These are phyloP conservation scores for Cladosporium austrohemisphaericum DNA, from an alignment of 2,329 filamentous ascomycete genomes.

Conservation along the genomic window DNA sequence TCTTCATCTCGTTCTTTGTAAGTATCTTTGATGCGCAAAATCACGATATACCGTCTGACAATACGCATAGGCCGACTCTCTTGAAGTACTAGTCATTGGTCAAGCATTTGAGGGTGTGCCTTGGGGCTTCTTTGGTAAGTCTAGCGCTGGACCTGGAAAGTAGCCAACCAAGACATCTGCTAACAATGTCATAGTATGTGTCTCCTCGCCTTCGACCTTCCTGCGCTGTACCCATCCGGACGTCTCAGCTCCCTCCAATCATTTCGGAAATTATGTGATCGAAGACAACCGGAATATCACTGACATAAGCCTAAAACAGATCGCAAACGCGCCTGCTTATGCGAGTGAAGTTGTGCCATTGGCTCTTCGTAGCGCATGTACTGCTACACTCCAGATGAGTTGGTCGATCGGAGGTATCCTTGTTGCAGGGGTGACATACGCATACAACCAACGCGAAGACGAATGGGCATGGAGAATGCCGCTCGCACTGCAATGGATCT, in stretches of 20 bases:
- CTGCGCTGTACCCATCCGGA: no score
- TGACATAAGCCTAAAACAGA: no score
- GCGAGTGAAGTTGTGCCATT: constrained; percentile 66
- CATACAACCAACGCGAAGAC: constrained; percentile 61
- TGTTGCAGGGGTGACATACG: constrained; percentile 68
- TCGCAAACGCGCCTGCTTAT: constrained; percentile 58
- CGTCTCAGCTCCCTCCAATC: no score
- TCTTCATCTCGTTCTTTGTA: constrained; percentile 55
- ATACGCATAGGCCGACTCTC: constrained; percentile 34
- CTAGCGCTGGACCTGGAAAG: no score
- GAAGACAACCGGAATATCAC: no score
- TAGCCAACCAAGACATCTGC: no score
- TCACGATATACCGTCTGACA: no score
- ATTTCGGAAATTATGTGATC: no score
- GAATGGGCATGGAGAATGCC: constrained; percentile 69
- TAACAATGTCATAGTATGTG: no score
- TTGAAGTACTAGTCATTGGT: constrained; percentile 44
- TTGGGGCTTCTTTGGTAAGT: constrained; percentile 62
- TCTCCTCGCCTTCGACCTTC: no score
- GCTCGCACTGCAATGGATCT: constrained; percentile 74
- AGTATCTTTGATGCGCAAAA: constrained; percentile 6
- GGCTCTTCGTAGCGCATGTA: constrained; percentile 66
- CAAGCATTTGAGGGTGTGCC: constrained; percentile 53
- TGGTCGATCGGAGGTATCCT: constrained; percentile 74
- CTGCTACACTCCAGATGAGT: constrained; percentile 72